phyloP scores from a whole-genome alignment of 768 basidiomycete species.

The Stropharia rugosoannulata region DNA sequence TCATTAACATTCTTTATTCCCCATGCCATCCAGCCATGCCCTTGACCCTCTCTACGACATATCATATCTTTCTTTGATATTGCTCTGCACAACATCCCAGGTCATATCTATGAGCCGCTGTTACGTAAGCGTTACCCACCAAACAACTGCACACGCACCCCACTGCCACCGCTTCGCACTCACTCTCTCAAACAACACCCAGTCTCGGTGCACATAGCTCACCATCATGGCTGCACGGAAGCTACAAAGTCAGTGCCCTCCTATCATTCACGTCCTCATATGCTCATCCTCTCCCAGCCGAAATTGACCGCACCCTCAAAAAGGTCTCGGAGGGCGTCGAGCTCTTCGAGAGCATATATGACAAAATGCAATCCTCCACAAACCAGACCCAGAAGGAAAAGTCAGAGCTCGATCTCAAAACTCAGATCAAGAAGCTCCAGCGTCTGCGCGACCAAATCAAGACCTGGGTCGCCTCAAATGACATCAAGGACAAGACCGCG shows the following conservation, averaged over 20 bases:
- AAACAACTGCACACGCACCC: slow-evolving; percentile 18
- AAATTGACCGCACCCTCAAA: slow-evolving; percentile 98
- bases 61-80: too few species aligned
- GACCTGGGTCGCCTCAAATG: slow-evolving; percentile 96
- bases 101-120: too few species aligned
- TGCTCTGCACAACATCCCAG: too few species aligned
- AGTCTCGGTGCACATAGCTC: too few species aligned
- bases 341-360: slow-evolving; percentile 93
- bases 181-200: slow-evolving; percentile 13
- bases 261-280: too few species aligned
- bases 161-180: too few species aligned
- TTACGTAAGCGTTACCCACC: slow-evolving; percentile 19
- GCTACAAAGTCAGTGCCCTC: slow-evolving; percentile 66
- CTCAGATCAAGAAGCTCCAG: slow-evolving; percentile 98
- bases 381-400: slow-evolving; percentile 74
- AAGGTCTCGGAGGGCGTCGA: slow-evolving; percentile 96
- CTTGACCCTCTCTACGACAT: too few species aligned
- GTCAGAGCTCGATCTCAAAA: slow-evolving; percentile 53
- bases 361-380: slow-evolving; percentile 95
- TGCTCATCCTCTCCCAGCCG: slow-evolving; percentile 55
- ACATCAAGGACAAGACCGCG: slow-evolving; percentile 97
- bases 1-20: too few species aligned
- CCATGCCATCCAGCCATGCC: too few species aligned
- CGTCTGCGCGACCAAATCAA: slow-evolving; percentile 99
- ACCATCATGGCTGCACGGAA: slow-evolving; percentile 83